Conservation (phyloP, 2,329 filamentous ascomycete genomes). For the Hymenoscyphus infarciens region DNA sequence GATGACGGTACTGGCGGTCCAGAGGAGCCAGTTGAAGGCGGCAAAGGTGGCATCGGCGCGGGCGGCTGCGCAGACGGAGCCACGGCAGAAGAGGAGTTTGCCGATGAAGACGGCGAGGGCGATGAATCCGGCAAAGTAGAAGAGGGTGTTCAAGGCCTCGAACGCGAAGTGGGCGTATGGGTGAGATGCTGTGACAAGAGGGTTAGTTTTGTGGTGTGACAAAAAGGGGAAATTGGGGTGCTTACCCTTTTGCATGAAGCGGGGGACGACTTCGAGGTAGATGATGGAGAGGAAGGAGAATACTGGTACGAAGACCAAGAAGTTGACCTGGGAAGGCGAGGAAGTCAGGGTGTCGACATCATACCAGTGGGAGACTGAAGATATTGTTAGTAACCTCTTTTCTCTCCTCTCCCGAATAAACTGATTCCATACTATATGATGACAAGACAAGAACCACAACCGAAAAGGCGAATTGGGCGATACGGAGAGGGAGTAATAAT, state of each 20-base stretch:
- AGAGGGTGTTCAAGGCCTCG: slow-evolving; percentile 50
- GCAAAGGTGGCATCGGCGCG: slow-evolving; percentile 53
- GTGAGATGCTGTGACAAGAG: slow-evolving; percentile 39
- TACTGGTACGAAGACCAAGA: slow-evolving; percentile 52
- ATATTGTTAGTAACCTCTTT: slow-evolving; percentile 20
- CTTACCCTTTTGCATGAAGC: slow-evolving; percentile 35
- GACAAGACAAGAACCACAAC: slow-evolving; percentile 47
- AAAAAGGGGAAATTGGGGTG: not conserved
- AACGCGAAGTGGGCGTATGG: slow-evolving; percentile 47
- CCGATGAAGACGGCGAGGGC: slow-evolving; percentile 55
- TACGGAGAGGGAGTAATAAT: slow-evolving; percentile 43
- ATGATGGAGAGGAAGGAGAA: slow-evolving; percentile 52
- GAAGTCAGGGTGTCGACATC: slow-evolving; percentile 50
- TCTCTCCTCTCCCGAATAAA: not conserved
- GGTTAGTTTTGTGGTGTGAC: slow-evolving; percentile 1
- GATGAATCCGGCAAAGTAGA: slow-evolving; percentile 59
- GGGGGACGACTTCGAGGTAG: slow-evolving; percentile 50
- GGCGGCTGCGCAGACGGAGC: slow-evolving; percentile 53
- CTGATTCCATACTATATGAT: slow-evolving; percentile 43
- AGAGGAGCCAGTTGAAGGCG: slow-evolving; percentile 50
- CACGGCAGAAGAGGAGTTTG: slow-evolving; percentile 53
- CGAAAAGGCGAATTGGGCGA: slow-evolving; percentile 44
- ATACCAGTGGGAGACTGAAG: slow-evolving; percentile 58
- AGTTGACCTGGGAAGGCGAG: slow-evolving; percentile 55
- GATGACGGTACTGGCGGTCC: slow-evolving; percentile 48